Evolutionary conservation across 2,329 filamentous ascomycete species (phyloP).

Genomic region (Fusarium equiseti): DNA sequence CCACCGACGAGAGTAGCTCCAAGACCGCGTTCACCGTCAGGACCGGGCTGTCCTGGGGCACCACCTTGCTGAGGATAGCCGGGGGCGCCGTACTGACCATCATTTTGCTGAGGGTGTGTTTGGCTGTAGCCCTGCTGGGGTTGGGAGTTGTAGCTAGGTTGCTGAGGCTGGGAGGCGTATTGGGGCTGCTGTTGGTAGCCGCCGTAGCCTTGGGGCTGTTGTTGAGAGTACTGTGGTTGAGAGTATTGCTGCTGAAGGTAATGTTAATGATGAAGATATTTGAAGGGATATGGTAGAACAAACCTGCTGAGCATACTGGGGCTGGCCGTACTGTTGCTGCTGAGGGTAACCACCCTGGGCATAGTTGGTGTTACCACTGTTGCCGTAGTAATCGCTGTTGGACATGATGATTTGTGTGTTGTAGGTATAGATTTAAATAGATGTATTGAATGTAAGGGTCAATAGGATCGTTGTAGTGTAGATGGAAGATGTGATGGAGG

Average conservation of each 20-base stretch:
- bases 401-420: constrained; percentile 49
- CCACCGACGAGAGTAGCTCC: constrained; percentile 66
- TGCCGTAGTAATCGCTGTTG: constrained; percentile 55
- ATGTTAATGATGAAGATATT: neutral
- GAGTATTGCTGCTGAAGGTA: constrained; percentile 41
- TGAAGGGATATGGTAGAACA: neutral
- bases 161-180: constrained; percentile 44
- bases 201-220: constrained; percentile 36
- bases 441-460: neutral
- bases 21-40: constrained; percentile 65
- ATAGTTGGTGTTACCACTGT: constrained; percentile 43
- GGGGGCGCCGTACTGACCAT: constrained; percentile 42
- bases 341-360: constrained; percentile 45
- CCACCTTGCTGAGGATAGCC: constrained; percentile 45
- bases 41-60: constrained; percentile 46
- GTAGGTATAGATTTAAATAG: neutral
- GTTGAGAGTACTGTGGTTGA: constrained; percentile 33
- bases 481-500: neutral
- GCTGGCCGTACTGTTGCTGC: constrained; percentile 41
- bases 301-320: constrained; percentile 47
- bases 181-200: constrained; percentile 41
- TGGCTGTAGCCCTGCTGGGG: constrained; percentile 44
- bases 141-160: constrained; percentile 44
- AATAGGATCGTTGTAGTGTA: neutral
- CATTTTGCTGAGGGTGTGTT: constrained; percentile 42